Base-by-base conservation (phyloP, 1,139 yeast species). In the Candida sp. region DNA sequence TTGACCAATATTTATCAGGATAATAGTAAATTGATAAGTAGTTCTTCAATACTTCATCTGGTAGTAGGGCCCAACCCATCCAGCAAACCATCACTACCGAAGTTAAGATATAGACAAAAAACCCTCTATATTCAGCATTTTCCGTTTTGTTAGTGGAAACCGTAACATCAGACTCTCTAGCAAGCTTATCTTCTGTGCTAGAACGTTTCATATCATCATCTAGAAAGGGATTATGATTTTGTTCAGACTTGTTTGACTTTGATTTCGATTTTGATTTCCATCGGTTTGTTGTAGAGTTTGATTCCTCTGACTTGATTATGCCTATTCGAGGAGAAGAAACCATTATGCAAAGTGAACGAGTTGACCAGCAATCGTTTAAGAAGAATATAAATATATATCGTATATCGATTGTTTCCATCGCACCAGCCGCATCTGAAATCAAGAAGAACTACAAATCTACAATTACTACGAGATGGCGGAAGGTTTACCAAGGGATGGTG, bases 1-100 rank as follows among this genome's bases (percentile, higher is more conserved):
- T 57, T 2, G 93, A 84, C 97, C 97, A 89, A 84, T 93, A 88
- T 51, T 89, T 71, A 30, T 89, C 85, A 0, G 96, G 96, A 52
- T 83, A 86, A 61, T 87, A 89, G 52, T 80, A 76, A 11, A 89
- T 77, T 1, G 84, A 80, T 21, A 85, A 48, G 45, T 58, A 54
- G 42, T 79, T 68, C 35, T 58, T 51, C 22, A 87, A 75, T 35
- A 79, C 55, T 8, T 57, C 47, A 23, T 79, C 77, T 0, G 96
- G 96, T 0, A 82, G 58, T 11, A 84, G 56, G 0, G 91, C 78
- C 97, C 97, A 89, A 4, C 76, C 52, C 3, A 82, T 53, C 75
- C 87, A 88, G 7, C 77, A 61, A 2, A 68, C 47, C 25, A 84
- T 66, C 1, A 74, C 68, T 4, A 81, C 61, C 0, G 79, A 70